A percentile compares a stretch with the other conserved stretches of the same genome.
phyloP scores from a whole-genome alignment of 257 asterid genomes.

The Orobanche coerulescens region DNA sequence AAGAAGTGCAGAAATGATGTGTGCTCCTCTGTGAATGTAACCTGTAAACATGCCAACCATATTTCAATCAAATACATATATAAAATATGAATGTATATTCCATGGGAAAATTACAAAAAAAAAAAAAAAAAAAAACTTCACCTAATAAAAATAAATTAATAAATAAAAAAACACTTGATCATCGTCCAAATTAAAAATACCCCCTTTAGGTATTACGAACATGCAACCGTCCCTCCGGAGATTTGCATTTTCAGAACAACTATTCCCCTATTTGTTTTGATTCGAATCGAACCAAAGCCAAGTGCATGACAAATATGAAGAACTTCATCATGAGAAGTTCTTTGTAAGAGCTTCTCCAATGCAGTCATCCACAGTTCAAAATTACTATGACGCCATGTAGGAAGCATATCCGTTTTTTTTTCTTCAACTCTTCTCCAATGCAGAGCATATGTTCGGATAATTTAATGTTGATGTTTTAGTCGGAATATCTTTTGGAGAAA shows the following conservation, averaged over 20 bases:
- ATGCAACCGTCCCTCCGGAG: too few relatives aligned
- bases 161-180: not conserved
- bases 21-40: conserved; percentile 78
- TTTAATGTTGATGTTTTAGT: too few relatives aligned
- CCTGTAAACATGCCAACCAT: conserved; percentile 39
- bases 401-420: too few relatives aligned
- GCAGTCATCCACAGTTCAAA: too few relatives aligned
- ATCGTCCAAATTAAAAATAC: not conserved
- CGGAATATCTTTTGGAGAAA: too few relatives aligned
- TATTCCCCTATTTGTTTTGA: not conserved
- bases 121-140: not conserved
- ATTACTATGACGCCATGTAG: too few relatives aligned
- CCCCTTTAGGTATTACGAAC: not conserved
- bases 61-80: not conserved
- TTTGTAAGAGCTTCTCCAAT: too few relatives aligned
- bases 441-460: too few relatives aligned
- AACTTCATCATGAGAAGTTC: not conserved
- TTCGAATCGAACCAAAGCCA: not conserved
- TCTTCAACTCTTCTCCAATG: too few relatives aligned
- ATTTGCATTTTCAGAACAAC: not conserved
- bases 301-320: not conserved
- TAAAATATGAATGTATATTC: not conserved
- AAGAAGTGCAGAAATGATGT: conserved; percentile 84
- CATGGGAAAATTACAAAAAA: not conserved
- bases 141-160: not conserved